These are phyloP conservation scores for Vitellaria paradoxa DNA, from an alignment of 179 eudicot species.

Conservation along the genomic window DNA sequence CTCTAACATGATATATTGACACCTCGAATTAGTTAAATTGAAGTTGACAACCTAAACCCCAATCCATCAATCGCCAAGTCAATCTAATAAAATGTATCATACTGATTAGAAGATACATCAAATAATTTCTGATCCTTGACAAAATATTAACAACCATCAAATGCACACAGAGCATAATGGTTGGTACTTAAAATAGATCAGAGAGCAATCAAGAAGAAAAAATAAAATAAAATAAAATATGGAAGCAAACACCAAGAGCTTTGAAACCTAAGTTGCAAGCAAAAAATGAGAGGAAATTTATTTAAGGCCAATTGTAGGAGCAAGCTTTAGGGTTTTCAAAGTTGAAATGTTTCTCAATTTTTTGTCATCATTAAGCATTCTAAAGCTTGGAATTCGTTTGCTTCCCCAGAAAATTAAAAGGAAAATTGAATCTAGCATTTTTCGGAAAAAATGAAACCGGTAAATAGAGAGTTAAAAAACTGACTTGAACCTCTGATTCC, in stretches of 20 bases:
- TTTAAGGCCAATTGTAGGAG: neutral
- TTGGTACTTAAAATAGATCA: neutral
- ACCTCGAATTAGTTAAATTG: no score
- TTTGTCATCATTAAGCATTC: neutral
- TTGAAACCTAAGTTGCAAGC: no score
- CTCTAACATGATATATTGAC: no score
- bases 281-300: no score
- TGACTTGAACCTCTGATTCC: conserved; percentile 58
- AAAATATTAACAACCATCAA: neutral
- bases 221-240: no score
- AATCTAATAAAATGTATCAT: no score
- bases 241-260: no score
- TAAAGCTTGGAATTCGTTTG: neutral
- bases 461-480: neutral
- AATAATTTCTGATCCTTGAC: neutral
- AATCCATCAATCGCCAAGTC: no score
- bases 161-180: neutral
- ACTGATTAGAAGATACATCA: neutral
- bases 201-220: no score
- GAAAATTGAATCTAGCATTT: neutral
- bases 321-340: neutral
- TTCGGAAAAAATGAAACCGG: neutral
- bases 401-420: neutral
- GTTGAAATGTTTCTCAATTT: neutral
- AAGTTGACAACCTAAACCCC: no score